Conservation (phyloP, 1,284 basidiomycete genomes). For the Neolentinus lepideus region DNA sequence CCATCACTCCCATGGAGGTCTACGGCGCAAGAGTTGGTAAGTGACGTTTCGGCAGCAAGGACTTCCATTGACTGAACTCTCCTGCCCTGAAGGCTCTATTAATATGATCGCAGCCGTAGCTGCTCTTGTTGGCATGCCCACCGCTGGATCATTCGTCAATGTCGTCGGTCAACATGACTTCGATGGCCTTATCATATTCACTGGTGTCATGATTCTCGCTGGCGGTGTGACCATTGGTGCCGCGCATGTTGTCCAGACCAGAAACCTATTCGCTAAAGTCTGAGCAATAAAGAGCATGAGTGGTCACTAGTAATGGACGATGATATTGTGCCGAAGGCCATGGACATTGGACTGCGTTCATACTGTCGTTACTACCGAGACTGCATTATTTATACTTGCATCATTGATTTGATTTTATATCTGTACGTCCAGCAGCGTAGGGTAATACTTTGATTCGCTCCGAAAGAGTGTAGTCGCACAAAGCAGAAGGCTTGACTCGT, state of each 20-base stretch:
- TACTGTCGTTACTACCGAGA: too few relatives aligned
- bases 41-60: not conserved
- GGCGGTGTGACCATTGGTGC: conserved; percentile 7
- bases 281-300: not conserved
- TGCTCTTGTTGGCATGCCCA: conserved; percentile 21
- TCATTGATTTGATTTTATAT: too few relatives aligned
- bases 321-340: not conserved
- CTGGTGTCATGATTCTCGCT: conserved; percentile 13
- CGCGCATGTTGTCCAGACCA: conserved; percentile 2
- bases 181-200: conserved; percentile 24
- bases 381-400: too few relatives aligned
- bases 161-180: conserved; percentile 18
- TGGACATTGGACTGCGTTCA: not conserved
- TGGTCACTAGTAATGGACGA: not conserved
- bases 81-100: conserved; percentile 17
- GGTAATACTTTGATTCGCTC: too few relatives aligned
- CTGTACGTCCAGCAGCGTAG: too few relatives aligned
- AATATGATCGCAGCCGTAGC: conserved; percentile 21
- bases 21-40: conserved; percentile 22
- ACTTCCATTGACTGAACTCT: not conserved
- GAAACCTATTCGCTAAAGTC: not conserved
- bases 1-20: conserved; percentile 35
- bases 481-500: too few relatives aligned
- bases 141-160: conserved; percentile 24
- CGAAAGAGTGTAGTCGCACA: too few relatives aligned